phyloP scores from a whole-genome alignment of 306 rosid genomes.

The Echinosophora koreensis region DNA sequence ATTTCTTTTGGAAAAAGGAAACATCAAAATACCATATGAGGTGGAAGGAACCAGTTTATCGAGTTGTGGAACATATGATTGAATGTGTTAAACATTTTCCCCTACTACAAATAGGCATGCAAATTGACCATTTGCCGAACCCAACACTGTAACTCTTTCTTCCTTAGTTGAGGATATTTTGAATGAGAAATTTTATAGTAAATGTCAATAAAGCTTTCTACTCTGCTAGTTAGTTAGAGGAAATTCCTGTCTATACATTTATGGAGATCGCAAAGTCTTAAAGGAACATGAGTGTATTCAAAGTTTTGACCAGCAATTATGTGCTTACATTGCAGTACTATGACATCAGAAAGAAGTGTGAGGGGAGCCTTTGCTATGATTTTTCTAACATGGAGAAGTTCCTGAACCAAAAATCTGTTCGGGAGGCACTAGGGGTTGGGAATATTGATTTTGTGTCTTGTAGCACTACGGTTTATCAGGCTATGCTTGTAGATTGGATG shows the following conservation, averaged over 20 bases:
- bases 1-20: conserved; percentile 8
- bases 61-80: conserved; percentile 31
- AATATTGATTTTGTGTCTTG: conserved; percentile 88
- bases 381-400: conserved; percentile 94
- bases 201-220: conserved; percentile 17
- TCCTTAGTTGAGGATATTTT: conserved; percentile 12
- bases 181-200: conserved; percentile 14
- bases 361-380: conserved; percentile 91
- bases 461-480: conserved; percentile 84
- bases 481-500: conserved; percentile 99
- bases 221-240: background rate
- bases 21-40: background rate
- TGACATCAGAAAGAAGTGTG: conserved; percentile 91
- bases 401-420: conserved; percentile 75
- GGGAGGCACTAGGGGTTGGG: conserved; percentile 88
- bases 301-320: conserved; percentile 49
- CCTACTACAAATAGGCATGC: conserved; percentile 17
- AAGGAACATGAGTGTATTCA: conserved; percentile 23
- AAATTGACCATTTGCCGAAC: conserved; percentile 2
- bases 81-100: conserved; percentile 23
- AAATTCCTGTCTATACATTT: conserved; percentile 27
- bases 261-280: conserved; percentile 44
- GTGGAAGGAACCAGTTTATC: conserved; percentile 31
- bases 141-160: conserved; percentile 27
- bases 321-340: conserved; percentile 73